Base-by-base conservation (phyloP, 805 yeast genomes). In the Starmerella vitae region DNA sequence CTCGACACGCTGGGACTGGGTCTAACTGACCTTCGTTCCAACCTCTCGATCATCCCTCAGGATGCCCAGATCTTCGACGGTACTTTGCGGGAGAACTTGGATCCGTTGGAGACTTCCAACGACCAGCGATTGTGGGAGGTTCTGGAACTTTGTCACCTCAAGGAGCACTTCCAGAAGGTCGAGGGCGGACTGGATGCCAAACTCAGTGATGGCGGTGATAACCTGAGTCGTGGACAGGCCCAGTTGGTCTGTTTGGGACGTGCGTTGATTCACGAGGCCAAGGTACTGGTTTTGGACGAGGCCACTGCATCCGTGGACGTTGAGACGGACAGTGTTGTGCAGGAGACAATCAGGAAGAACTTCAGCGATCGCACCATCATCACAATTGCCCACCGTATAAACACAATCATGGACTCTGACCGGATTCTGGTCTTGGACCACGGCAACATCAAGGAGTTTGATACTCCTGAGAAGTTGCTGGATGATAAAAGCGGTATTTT, bases 21-120 rank as follows among this genome's bases (percentile, higher is more conserved):
- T 2, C 64, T 85, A 37, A 66, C 63, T 45, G 95, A 85, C 54
- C 64, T 85, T 52, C 72, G 96, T 55, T 76, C 76, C 25, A 70
- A 73, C 45, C 62, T 85, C 31, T 78, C 91, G 1, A 86, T 85
- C 49, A 85, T 85, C 46, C 96, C 96, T 3, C 95, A 85, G 58
- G 96, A 85, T 58, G 81, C 94, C 0, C 95, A 85, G 56, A 85
- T 82, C 6, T 78, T 85, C 56, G 83, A 81, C 61, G 95, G 95
- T 21, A 71, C 91, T 0, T 62, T 85, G 14, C 68, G 94, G 49
- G 81, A 83, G 41, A 85, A 85, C 57, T 66, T 86, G 50, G 97
- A 86, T 58, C 97, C 97, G 17, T 72, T 80, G 5, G 61, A 67
- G 17, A 64, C 63, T 36, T 73, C 70, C 52, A 61, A 70, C 4